Evolutionary conservation across 306 rosid species (phyloP).

Genomic region (Crataegus laevigata): DNA sequence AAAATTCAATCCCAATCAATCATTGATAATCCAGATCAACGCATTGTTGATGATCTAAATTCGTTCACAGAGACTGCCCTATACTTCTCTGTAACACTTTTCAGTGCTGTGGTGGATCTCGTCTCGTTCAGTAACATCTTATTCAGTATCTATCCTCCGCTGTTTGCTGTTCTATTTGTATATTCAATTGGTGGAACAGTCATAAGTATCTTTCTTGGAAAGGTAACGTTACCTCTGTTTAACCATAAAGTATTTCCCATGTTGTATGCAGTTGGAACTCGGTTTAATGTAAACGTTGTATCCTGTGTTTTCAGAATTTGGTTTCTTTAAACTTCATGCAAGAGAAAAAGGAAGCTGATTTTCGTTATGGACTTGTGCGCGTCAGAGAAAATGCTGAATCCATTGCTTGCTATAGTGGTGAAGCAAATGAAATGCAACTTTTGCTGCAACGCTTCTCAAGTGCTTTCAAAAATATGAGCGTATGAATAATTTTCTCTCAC

Average conservation of each 20-base stretch:
- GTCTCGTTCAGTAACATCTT: constrained; percentile 91
- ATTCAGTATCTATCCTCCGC: constrained; percentile 86
- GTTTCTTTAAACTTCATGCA: constrained; percentile 81
- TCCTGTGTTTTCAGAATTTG: constrained; percentile 57
- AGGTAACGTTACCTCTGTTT: constrained; percentile 34
- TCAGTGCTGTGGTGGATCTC: constrained; percentile 79
- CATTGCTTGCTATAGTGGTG: constrained; percentile 92
- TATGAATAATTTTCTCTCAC: constrained; percentile 27
- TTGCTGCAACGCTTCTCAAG: constrained; percentile 84
- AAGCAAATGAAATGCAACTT: constrained; percentile 83
- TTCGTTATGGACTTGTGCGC: constrained; percentile 95
- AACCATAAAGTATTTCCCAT: neutral
- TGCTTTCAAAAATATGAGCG: constrained; percentile 84
- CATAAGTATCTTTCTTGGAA: constrained; percentile 81
- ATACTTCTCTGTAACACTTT: constrained; percentile 69
- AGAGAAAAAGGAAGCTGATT: constrained; percentile 99
- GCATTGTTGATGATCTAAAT: constrained; percentile 92
- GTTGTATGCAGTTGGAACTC: constrained; percentile 6
- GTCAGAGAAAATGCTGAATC: constrained; percentile 97
- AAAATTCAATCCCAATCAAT: constrained; percentile 91
- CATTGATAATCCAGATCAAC: constrained; percentile 93
- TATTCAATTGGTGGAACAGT: constrained; percentile 95
- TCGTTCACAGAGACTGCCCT: constrained; percentile 85
- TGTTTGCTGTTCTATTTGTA: constrained; percentile 70
- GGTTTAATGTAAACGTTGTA: neutral